phyloP scores from a whole-genome alignment of 139 green algal genomes.

The Coelastrella sp. region DNA sequence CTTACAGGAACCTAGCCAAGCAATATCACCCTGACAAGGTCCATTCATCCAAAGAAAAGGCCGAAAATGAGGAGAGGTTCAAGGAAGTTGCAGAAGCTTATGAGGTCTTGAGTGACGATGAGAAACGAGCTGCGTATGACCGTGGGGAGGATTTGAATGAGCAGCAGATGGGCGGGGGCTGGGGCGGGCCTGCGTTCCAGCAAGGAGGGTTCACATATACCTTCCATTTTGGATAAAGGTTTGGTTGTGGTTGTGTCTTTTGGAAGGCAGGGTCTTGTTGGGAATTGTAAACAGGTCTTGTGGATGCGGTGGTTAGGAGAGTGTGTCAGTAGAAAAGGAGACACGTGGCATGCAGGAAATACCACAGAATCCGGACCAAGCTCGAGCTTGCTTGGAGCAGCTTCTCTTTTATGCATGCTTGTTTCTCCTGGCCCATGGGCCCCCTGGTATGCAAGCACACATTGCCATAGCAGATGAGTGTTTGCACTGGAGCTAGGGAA shows the following conservation, averaged over 20 bases:
- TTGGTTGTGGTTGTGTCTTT: neutral
- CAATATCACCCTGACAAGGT: slow-evolving; percentile 75
- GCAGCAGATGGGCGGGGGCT: slow-evolving; percentile 23
- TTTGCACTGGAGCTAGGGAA: too few species aligned
- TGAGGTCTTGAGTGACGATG: slow-evolving; percentile 76
- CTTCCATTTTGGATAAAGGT: slow-evolving; percentile 43
- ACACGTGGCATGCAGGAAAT: too few species aligned
- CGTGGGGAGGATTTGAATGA: slow-evolving; percentile 59
- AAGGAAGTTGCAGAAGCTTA: slow-evolving; percentile 71
- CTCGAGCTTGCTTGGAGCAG: too few species aligned
- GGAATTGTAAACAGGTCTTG: too few species aligned
- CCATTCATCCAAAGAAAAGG: slow-evolving; percentile 49
- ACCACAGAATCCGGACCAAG: too few species aligned
- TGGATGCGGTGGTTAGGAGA: too few species aligned
- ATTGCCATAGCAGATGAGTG: too few species aligned
- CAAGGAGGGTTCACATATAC: slow-evolving; percentile 51
- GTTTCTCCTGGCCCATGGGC: too few species aligned
- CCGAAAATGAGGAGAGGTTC: slow-evolving; percentile 59
- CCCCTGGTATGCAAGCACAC: too few species aligned
- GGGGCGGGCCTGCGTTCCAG: slow-evolving; percentile 42
- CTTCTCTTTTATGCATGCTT: too few species aligned
- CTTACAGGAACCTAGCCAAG: slow-evolving; percentile 15
- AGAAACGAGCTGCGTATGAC: slow-evolving; percentile 65
- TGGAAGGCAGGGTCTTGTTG: neutral
- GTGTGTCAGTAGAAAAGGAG: too few species aligned